Evolutionary conservation across 371 early-diverging fungal species (phyloP).

Genomic region (Mucor racemosus): DNA sequence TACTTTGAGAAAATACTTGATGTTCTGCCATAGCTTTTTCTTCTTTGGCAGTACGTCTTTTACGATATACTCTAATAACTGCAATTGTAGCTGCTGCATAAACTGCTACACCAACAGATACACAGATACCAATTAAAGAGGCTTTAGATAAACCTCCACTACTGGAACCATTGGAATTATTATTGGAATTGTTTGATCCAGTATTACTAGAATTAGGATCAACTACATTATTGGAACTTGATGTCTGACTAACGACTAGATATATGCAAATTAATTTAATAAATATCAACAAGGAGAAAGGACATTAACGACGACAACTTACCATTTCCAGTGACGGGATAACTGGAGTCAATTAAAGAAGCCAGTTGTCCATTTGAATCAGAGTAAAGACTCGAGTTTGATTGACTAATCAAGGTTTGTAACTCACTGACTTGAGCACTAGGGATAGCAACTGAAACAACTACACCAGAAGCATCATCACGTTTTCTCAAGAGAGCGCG

Average conservation of each 20-base stretch:
- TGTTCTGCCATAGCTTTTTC: constrained; percentile 41
- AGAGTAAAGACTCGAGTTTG: constrained; percentile 39
- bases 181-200: neutral
- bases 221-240: neutral
- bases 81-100: constrained; percentile 51
- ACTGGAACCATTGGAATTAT: neutral
- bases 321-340: constrained; percentile 28
- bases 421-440: constrained; percentile 22
- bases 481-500: constrained; percentile 11
- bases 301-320: neutral
- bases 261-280: neutral
- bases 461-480: constrained; percentile 16
- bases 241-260: neutral
- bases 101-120: constrained; percentile 44
- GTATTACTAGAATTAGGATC: constrained; percentile 6
- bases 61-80: constrained; percentile 39
- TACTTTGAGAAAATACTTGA: constrained; percentile 45
- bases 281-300: neutral
- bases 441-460: constrained; percentile 53
- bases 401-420: constrained; percentile 27
- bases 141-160: constrained; percentile 39
- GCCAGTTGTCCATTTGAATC: constrained; percentile 45
- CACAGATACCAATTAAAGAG: constrained; percentile 49
- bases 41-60: constrained; percentile 31
- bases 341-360: constrained; percentile 39